Evolutionary conservation across 805 yeast genomes (phyloP).

Genomic region (Metschnikowia baotianmanensis): DNA sequence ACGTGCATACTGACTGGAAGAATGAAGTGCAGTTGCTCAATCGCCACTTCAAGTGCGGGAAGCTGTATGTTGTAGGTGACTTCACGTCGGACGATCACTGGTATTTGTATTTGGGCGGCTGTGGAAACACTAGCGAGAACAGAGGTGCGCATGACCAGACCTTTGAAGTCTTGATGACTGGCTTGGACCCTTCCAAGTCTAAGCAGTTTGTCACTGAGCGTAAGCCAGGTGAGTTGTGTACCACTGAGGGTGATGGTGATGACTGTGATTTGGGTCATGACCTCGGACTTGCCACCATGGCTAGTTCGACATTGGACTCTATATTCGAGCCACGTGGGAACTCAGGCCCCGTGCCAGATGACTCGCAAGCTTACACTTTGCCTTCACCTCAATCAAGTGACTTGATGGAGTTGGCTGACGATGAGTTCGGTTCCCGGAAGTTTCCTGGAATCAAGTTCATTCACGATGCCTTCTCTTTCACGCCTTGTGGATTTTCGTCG

Average conservation of each 20-base stretch:
- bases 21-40: slow-evolving; percentile 73
- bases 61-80: slow-evolving; percentile 71
- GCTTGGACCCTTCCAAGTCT: slow-evolving; percentile 57
- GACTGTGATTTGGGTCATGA: slow-evolving; percentile 77
- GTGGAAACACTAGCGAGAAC: slow-evolving; percentile 8
- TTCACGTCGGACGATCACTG: slow-evolving; percentile 81
- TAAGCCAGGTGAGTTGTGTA: slow-evolving; percentile 38
- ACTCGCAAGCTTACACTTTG: slow-evolving; percentile 14
- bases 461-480: slow-evolving; percentile 86
- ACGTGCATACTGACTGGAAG: slow-evolving; percentile 82
- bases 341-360: not conserved
- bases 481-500: slow-evolving; percentile 94
- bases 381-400: slow-evolving; percentile 38
- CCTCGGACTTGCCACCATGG: slow-evolving; percentile 68
- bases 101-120: slow-evolving; percentile 76
- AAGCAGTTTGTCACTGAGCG: slow-evolving; percentile 57
- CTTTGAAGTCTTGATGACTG: slow-evolving; percentile 89
- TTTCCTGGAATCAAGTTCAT: slow-evolving; percentile 33
- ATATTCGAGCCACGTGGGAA: slow-evolving; percentile 36
- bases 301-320: slow-evolving; percentile 57
- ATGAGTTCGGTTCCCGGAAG: slow-evolving; percentile 3
- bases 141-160: slow-evolving; percentile 55
- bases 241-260: slow-evolving; percentile 32
- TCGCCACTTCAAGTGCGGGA: slow-evolving; percentile 58
- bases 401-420: slow-evolving; percentile 25